Conservation (phyloP, 1,284 basidiomycete species). For the Rhodotorula sp. region DNA sequence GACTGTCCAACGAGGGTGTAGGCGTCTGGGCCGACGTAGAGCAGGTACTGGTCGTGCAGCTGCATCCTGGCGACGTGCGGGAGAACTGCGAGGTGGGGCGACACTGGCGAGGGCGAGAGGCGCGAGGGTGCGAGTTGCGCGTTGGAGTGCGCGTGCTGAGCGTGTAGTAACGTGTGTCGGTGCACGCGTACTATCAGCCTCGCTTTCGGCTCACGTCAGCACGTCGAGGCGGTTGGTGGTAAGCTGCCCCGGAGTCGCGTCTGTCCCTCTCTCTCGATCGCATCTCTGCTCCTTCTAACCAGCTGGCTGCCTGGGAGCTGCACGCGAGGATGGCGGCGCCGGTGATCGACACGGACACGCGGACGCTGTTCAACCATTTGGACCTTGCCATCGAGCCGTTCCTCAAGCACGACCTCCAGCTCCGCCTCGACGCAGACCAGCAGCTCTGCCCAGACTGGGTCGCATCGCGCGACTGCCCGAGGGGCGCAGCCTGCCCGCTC, state of each 20-base stretch:
- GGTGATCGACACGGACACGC: slow-evolving; percentile 12
- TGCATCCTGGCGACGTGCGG: slow-evolving; percentile 7
- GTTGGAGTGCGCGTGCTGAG: background rate
- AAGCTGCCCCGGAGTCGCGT: background rate
- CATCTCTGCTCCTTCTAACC: background rate
- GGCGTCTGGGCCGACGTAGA: slow-evolving; percentile 37
- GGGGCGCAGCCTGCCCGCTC: slow-evolving; percentile 83
- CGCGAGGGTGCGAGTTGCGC: background rate
- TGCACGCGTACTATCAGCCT: too few relatives aligned
- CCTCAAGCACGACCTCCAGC: slow-evolving; percentile 76
- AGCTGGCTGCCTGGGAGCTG: background rate
- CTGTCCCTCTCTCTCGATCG: background rate
- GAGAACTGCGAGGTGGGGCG: background rate
- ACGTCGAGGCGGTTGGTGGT: too few relatives aligned
- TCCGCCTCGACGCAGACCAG: slow-evolving; percentile 92
- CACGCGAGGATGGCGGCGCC: slow-evolving; percentile 6
- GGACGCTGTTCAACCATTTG: slow-evolving; percentile 88
- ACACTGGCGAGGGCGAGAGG: background rate
- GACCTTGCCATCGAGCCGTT: slow-evolving; percentile 81
- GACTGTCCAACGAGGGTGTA: slow-evolving; percentile 44
- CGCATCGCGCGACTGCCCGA: slow-evolving; percentile 77
- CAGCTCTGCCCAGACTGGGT: slow-evolving; percentile 85
- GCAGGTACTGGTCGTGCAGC: slow-evolving; percentile 28
- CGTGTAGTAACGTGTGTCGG: too few relatives aligned
- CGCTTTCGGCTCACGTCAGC: background rate